Conservation (phyloP, 2,329 filamentous ascomycete species). For the Botryotinia globosa region DNA sequence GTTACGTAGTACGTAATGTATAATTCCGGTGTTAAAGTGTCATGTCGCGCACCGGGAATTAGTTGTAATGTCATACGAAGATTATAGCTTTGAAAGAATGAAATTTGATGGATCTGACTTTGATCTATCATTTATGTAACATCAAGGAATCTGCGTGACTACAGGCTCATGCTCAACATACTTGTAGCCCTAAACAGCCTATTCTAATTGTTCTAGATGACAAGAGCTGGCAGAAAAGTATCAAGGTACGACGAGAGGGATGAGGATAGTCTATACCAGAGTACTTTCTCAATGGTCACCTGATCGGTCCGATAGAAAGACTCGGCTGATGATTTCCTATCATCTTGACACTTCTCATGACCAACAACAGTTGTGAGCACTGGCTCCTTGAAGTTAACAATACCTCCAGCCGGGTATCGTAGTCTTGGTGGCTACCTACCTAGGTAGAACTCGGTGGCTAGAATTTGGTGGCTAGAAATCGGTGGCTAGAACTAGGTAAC, state of each 20-base stretch:
- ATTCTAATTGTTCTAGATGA: not conserved
- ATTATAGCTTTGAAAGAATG: not conserved
- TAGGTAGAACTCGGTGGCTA: not conserved
- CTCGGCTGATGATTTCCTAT: constrained; percentile 11
- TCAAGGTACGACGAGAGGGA: not conserved
- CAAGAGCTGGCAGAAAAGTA: not conserved
- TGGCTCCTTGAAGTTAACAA: constrained; percentile 9
- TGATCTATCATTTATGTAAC: not conserved
- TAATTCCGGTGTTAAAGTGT: not conserved
- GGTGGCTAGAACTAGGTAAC: not conserved
- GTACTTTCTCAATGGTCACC: not conserved
- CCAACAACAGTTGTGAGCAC: constrained; percentile 7
- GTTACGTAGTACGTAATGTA: not conserved
- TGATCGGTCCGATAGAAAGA: constrained; percentile 12
- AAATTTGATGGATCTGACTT: not conserved
- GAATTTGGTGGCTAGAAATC: not conserved
- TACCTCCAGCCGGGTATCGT: not conserved
- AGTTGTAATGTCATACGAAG: not conserved
- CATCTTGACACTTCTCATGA: constrained; percentile 5
- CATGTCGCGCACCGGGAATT: not conserved
- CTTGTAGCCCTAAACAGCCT: not conserved
- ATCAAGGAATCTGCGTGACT: not conserved
- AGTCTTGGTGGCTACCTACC: not conserved
- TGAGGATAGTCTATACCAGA: not conserved
- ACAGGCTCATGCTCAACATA: not conserved